These are phyloP conservation scores for Diaporthe citri DNA, from an alignment of 2,329 filamentous ascomycete species.

Conservation along the genomic window DNA sequence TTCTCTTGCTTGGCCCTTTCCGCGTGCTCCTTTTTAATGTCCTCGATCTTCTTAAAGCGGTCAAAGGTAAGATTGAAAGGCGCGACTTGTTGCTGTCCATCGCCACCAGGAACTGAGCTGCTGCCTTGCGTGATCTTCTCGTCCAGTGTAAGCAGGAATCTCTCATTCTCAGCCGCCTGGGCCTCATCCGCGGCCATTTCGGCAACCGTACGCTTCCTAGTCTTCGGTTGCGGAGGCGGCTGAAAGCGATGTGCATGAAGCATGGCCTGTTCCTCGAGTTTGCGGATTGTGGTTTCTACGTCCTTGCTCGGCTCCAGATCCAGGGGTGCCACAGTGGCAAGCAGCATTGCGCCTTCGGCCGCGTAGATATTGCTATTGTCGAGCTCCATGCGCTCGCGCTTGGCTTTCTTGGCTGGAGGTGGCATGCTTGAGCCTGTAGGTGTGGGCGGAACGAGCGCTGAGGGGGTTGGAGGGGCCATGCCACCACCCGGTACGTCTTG, in stretches of 20 bases:
- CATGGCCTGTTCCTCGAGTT: conserved; percentile 66
- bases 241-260: conserved; percentile 80
- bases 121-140: conserved; percentile 78
- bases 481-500: conserved; percentile 50
- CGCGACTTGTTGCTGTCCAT: conserved; percentile 78
- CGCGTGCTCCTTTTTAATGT: conserved; percentile 82
- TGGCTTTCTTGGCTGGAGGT: conserved; percentile 74
- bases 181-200: conserved; percentile 97
- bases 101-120: conserved; percentile 74
- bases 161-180: conserved; percentile 86
- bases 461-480: conserved; percentile 76
- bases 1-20: conserved; percentile 85
- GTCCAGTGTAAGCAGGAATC: conserved; percentile 93
- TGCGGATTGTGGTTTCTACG: conserved; percentile 75
- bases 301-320: conserved; percentile 81
- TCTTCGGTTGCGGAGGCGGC: conserved; percentile 85
- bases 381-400: conserved; percentile 79
- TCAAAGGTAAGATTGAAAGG: conserved; percentile 90
- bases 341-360: conserved; percentile 81
- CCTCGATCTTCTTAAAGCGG: conserved; percentile 90
- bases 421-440: conserved; percentile 71
- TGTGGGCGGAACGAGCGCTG: conserved; percentile 70
- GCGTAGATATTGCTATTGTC: conserved; percentile 79
- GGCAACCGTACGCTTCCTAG: conserved; percentile 91
- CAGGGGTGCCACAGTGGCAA: conserved; percentile 80